A percentile compares a stretch with the other conserved stretches of the same genome.
Evolutionary conservation across 202 grass and related monocot genomes (phyloP).

Genomic region (Brachypodium distachyon): DNA sequence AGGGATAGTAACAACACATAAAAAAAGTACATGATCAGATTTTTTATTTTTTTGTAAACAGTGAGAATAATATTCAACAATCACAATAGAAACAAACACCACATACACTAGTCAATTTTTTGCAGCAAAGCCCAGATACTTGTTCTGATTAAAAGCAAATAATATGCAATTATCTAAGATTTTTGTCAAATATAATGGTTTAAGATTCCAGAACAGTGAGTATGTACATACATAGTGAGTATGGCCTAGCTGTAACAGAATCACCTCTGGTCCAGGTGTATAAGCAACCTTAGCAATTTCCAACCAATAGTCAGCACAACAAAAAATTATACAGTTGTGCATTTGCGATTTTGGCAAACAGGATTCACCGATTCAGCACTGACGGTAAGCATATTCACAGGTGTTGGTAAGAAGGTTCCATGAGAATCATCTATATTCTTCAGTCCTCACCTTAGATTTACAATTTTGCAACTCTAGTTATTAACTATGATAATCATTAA

Average conservation of each 20-base stretch:
- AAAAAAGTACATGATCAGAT: slow-evolving; percentile 2
- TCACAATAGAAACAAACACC: not conserved
- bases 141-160: not conserved
- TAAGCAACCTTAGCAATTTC: not conserved
- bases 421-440: not conserved
- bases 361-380: not conserved
- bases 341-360: not conserved
- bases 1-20: not conserved
- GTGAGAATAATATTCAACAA: not conserved
- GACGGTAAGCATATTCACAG: not conserved
- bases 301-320: not conserved
- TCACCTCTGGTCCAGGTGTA: not conserved
- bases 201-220: not conserved
- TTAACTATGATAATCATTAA: not conserved
- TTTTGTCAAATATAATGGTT: not conserved
- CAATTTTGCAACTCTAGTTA: not conserved
- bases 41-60: too few species aligned
- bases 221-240: not conserved
- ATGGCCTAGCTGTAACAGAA: not conserved
- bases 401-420: not conserved
- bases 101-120: not conserved
- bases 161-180: not conserved
- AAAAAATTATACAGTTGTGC: not conserved
- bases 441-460: not conserved
- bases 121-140: not conserved